Evolutionary conservation across 305 asterid genomes (phyloP), one percentile per base, ranked within the genome.

Genomic region (Rubia tinctorum): DNA sequence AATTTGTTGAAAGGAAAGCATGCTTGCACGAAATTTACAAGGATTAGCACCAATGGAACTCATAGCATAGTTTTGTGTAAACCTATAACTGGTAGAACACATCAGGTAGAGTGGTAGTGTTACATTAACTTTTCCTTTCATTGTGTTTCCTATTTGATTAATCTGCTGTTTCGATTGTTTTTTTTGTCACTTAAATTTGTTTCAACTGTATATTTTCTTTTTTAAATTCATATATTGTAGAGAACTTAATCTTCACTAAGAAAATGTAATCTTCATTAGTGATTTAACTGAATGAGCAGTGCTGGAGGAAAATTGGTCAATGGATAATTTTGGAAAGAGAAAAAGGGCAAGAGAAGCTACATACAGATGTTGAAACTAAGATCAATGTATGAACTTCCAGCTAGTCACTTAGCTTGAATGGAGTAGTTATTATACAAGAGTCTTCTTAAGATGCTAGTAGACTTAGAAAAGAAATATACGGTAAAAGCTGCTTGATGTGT

Each of bases 1-100:
- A 79, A 44, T 64, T 77, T 82, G 37, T 67, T 68, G 58, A 90
- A 92, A 72, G 97, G 99, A 75, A 95, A 95, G 84, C 63, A 86
- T 49, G 90, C 99, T 72, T 90, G 94, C 80, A 95, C 99, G 5
- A 90, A 90, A 82, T 95, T 95, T 85, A 88, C 96, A 55, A 86
- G 97, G 88, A 86, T 92, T 69, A 81, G 87, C 79, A 92, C 99
- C 14, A 80, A 95, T 70, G 98, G 96, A 76, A 83, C 83, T 67
- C 88, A 90, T 27, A 95, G 99, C 83, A 79, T 89, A 14, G 96
- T 95, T 66, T 81, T 84, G 77, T 92, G 99, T 67, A 88, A 90
- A 80, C 99, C 99, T 37, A 71, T 90, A 71, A 90, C 97, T 39
- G 99, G 99, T 59, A 90, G 99, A 85, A 90, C 99, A 34, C 99